A percentile compares a stretch with the other conserved stretches of the same genome.
phyloP scores from a whole-genome alignment of 2,329 filamentous ascomycete genomes.

The Hirsutella thompsonii region DNA sequence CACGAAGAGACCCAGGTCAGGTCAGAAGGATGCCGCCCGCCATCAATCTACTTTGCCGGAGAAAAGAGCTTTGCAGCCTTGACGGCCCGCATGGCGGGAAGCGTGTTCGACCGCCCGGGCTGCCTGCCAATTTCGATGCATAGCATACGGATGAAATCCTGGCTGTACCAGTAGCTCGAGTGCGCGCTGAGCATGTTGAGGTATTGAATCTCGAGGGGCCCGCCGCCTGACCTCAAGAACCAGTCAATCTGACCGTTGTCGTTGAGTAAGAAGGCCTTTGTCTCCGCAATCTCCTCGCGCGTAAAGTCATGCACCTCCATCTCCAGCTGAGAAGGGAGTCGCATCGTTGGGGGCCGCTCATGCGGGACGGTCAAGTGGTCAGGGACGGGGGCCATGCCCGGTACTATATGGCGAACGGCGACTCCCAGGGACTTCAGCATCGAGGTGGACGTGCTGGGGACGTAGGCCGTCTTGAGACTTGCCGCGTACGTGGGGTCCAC shows the following conservation, averaged over 20 bases:
- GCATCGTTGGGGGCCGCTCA: conserved; percentile 25
- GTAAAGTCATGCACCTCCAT: conserved; percentile 93
- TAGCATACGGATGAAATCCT: conserved; percentile 80
- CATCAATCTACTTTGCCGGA: conserved; percentile 1
- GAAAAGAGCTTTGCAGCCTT: conserved; percentile 34
- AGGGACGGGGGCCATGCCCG: conserved; percentile 27
- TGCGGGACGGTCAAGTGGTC: conserved; percentile 16
- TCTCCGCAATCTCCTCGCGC: conserved; percentile 83
- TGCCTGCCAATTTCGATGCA: conserved; percentile 76
- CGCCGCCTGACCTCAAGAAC: conserved; percentile 70
- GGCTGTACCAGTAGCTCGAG: conserved; percentile 82
- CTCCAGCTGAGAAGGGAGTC: conserved; percentile 59
- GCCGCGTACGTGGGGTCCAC: conserved; percentile 71
- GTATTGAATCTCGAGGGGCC: conserved; percentile 88
- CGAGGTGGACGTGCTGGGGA: conserved; percentile 59
- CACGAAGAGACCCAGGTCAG: too few relatives aligned
- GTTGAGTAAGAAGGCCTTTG: conserved; percentile 75
- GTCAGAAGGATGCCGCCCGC: too few relatives aligned
- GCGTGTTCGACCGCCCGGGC: conserved; percentile 48
- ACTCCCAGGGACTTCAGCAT: conserved; percentile 53
- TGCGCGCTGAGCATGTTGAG: conserved; percentile 94
- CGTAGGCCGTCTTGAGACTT: conserved; percentile 62
- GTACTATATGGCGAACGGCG: conserved; percentile 49
- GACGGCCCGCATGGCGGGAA: conserved; percentile 45
- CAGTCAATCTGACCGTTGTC: conserved; percentile 96